Evolutionary conservation across 768 basidiomycete species (phyloP).

Genomic region (Coprinopsis marcescibilis): DNA sequence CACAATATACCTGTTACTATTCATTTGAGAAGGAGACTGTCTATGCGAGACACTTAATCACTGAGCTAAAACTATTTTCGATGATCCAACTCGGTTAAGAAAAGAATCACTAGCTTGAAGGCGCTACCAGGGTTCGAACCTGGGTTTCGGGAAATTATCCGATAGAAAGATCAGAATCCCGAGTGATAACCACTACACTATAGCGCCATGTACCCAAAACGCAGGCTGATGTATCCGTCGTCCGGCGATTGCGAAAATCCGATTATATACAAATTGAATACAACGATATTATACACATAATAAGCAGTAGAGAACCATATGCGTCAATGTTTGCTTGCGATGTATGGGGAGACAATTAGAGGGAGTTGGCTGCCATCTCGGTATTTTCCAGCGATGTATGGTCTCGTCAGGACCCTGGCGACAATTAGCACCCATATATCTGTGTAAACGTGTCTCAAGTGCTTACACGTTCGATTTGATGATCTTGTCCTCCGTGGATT

Average conservation of each 20-base stretch:
- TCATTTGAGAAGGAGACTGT: too few relatives aligned
- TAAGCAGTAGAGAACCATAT: background rate
- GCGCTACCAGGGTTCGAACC: conserved; percentile 6
- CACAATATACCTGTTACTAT: too few relatives aligned
- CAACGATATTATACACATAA: background rate
- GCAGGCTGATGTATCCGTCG: background rate
- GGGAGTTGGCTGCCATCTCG: conserved; percentile 61
- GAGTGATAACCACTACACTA: conserved; percentile 6
- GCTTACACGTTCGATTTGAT: conserved; percentile 59
- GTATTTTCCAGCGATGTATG: conserved; percentile 49
- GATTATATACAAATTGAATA: background rate
- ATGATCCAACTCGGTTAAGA: too few relatives aligned
- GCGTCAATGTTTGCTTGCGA: background rate
- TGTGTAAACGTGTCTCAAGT: background rate
- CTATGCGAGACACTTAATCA: too few relatives aligned
- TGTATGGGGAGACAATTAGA: conserved; percentile 39
- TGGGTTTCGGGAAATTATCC: conserved; percentile 4
- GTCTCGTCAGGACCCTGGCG: conserved; percentile 56
- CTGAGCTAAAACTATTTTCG: too few relatives aligned
- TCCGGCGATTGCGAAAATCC: background rate
- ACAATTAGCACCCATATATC: background rate
- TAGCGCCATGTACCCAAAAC: background rate
- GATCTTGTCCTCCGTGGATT: conserved; percentile 47
- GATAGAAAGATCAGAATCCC: conserved; percentile 2
- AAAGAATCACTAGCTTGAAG: too few relatives aligned